Evolutionary conservation across 164 flowering plant species (phyloP).

Genomic region (Echeveria elegans): DNA sequence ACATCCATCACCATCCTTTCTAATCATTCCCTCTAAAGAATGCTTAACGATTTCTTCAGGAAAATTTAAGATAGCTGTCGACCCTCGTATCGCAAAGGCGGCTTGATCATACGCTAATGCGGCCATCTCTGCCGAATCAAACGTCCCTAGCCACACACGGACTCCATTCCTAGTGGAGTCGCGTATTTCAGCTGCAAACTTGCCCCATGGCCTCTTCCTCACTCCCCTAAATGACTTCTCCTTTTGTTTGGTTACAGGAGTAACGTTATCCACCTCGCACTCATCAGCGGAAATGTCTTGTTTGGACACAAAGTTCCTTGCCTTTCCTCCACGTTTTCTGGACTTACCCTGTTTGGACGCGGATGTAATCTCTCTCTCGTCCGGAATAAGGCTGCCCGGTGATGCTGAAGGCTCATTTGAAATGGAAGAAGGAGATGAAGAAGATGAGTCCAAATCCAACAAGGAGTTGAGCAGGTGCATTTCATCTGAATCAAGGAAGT

Average conservation of each 20-base stretch:
- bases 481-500: constrained; percentile 1
- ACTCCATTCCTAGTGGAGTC: constrained; percentile 54
- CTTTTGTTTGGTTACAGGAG: background rate
- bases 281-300: background rate
- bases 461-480: constrained; percentile 6
- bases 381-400: background rate
- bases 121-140: constrained; percentile 56
- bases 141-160: constrained; percentile 66
- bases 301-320: background rate
- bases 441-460: background rate
- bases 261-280: background rate
- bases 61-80: constrained; percentile 47
- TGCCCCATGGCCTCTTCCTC: constrained; percentile 54
- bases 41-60: constrained; percentile 39
- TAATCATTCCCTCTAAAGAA: constrained; percentile 31
- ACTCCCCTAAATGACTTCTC: constrained; percentile 40
- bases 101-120: constrained; percentile 74
- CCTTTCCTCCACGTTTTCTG: background rate
- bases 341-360: background rate
- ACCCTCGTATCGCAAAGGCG: constrained; percentile 45
- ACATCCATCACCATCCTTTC: constrained; percentile 11
- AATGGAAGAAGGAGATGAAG: background rate
- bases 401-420: background rate
- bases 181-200: constrained; percentile 55
- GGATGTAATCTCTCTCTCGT: background rate